Conservation (phyloP, 176 grass and related monocot species). For the Musa acuminata region DNA sequence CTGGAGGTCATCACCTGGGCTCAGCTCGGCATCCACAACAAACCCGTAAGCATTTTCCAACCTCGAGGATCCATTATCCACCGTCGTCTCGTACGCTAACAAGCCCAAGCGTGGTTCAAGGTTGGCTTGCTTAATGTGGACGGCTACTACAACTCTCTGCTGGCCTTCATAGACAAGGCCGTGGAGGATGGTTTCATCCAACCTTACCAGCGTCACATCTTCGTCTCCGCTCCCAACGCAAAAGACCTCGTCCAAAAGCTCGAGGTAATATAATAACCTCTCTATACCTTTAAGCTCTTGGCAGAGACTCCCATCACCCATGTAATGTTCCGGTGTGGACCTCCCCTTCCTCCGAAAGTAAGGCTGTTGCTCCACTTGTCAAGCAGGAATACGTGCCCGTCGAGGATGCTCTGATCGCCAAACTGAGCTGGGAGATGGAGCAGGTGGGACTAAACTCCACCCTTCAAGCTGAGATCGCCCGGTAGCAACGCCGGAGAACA, state of each 20-base stretch:
- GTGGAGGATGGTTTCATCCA: slow-evolving; percentile 94
- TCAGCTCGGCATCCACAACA: slow-evolving; percentile 93
- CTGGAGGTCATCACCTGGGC: slow-evolving; percentile 92
- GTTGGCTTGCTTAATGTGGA: slow-evolving; percentile 94
- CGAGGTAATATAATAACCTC: slow-evolving; percentile 32
- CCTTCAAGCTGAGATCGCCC: slow-evolving; percentile 45
- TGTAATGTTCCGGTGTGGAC: too few relatives aligned
- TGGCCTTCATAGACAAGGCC: slow-evolving; percentile 94
- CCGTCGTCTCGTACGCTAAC: background rate
- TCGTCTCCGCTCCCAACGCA: slow-evolving; percentile 65
- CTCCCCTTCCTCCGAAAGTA: too few relatives aligned
- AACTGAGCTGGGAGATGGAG: slow-evolving; percentile 77
- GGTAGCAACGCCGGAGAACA: slow-evolving; percentile 13
- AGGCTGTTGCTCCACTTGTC: background rate
- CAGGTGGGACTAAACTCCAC: slow-evolving; percentile 50
- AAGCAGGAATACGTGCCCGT: slow-evolving; percentile 55
- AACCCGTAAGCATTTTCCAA: slow-evolving; percentile 41
- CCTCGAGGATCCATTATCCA: too few relatives aligned
- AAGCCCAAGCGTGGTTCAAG: slow-evolving; percentile 11
- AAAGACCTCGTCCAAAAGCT: slow-evolving; percentile 77
- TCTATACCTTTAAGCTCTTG: background rate
- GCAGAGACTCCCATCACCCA: background rate
- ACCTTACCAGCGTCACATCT: slow-evolving; percentile 72
- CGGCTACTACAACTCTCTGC: slow-evolving; percentile 80
- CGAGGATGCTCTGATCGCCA: slow-evolving; percentile 40